Percentiles rank a stretch among this genome's conserved stretches.
Evolutionary conservation across 1,284 basidiomycete species (phyloP).

Genomic region (Peniophora sp.): DNA sequence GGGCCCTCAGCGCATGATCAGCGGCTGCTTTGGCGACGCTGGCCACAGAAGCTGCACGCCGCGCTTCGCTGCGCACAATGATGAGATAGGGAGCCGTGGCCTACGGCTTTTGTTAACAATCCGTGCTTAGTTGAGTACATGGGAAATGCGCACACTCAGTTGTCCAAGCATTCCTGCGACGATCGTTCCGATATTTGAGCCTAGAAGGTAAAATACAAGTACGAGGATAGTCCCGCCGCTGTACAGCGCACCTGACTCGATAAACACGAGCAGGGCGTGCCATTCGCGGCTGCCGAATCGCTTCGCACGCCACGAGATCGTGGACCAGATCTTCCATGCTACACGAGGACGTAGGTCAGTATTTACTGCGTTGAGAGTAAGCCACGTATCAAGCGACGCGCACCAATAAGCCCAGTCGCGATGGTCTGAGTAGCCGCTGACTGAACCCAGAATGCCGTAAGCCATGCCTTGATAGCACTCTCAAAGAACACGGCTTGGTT

Average conservation of each 20-base stretch:
- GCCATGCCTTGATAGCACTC: not conserved
- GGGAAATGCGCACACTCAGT: not conserved
- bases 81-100: not conserved
- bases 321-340: not conserved
- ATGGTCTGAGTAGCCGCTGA: not conserved
- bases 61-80: not conserved
- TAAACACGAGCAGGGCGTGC: not conserved
- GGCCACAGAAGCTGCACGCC: not conserved
- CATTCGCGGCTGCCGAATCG: not conserved
- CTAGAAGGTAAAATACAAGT: not conserved
- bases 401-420: not conserved
- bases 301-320: not conserved
- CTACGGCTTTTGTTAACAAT: not conserved
- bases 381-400: too few species aligned
- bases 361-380: too few species aligned
- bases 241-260: not conserved
- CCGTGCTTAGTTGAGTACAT: too few species aligned
- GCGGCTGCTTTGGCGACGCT: too few species aligned
- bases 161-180: not conserved
- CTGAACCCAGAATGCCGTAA: not conserved
- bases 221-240: not conserved
- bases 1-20: too few species aligned
- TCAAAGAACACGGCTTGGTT: not conserved
- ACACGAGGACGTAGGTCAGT: not conserved
- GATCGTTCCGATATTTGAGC: not conserved